Evolutionary conservation across 176 grass and related monocot species (phyloP).

Genomic region (Ensete ventricosum): DNA sequence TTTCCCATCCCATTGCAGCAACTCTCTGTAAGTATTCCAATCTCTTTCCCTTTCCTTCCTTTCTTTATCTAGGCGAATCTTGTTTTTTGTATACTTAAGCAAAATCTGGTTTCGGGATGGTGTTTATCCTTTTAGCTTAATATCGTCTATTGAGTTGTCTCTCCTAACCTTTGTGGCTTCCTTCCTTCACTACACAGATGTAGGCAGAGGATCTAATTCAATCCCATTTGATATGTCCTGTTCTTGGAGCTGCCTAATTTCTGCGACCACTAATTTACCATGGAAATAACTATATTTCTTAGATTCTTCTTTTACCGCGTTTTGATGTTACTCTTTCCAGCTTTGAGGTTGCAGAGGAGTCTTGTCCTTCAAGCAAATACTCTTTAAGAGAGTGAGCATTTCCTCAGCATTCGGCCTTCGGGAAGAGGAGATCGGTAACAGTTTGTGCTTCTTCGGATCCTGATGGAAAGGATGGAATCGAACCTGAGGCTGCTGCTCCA

Average conservation of each 20-base stretch:
- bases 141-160: neutral
- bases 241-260: neutral
- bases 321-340: constrained; percentile 30
- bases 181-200: neutral
- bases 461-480: constrained; percentile 15
- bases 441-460: constrained; percentile 37
- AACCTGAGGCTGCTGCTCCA: neutral
- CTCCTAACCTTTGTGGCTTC: neutral
- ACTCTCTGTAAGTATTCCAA: constrained; percentile 1
- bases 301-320: neutral
- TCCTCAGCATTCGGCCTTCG: constrained; percentile 7
- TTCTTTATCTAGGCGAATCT: too few species aligned
- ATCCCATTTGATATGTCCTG: too few species aligned
- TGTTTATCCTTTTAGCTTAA: neutral
- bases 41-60: neutral
- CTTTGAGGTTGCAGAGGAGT: constrained; percentile 36
- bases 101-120: neutral
- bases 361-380: constrained; percentile 8
- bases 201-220: too few species aligned
- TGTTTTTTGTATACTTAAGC: neutral
- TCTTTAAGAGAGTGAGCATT: constrained; percentile 18
- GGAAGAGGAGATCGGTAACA: constrained; percentile 35
- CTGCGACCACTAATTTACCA: neutral
- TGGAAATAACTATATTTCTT: neutral
- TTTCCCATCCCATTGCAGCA: constrained; percentile 1